Conservation (phyloP, 2,329 filamentous ascomycete species). For the Pseudocercospora pini-densiflorae region DNA sequence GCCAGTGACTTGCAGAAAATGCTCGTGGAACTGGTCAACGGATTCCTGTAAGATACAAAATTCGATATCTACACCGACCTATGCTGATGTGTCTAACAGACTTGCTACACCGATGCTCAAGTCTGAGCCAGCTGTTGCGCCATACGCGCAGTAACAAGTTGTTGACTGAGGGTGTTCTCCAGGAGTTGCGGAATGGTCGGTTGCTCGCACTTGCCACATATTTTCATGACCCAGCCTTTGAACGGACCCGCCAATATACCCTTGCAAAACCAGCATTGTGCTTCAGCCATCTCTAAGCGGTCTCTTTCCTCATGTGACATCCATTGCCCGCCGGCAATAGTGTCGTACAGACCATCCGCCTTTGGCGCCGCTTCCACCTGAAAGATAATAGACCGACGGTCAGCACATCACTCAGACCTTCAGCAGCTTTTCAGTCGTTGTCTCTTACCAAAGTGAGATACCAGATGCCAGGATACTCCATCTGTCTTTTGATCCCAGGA, state of each 20-base stretch:
- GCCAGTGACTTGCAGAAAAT: conserved; percentile 22
- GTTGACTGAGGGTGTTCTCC: background rate
- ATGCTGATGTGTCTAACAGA: background rate
- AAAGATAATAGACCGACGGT: background rate
- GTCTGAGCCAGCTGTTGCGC: conserved; percentile 11
- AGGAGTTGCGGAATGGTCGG: background rate
- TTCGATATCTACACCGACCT: too few species aligned
- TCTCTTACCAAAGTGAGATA: background rate
- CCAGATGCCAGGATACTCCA: background rate
- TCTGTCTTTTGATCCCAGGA: background rate
- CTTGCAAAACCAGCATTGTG: background rate
- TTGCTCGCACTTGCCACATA: background rate
- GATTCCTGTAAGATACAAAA: conserved; percentile 27
- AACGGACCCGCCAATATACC: background rate
- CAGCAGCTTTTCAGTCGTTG: background rate
- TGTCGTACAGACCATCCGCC: background rate
- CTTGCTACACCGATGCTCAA: conserved; percentile 15
- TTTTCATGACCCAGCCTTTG: background rate
- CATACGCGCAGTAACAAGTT: conserved; percentile 4
- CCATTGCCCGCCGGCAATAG: background rate
- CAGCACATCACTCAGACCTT: background rate
- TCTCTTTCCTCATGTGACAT: background rate
- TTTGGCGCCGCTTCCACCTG: background rate
- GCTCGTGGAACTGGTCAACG: conserved; percentile 29
- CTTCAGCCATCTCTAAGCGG: background rate